Evolutionary conservation across 306 rosid genomes (phyloP).

Genomic region (Phaseolus lunatus): DNA sequence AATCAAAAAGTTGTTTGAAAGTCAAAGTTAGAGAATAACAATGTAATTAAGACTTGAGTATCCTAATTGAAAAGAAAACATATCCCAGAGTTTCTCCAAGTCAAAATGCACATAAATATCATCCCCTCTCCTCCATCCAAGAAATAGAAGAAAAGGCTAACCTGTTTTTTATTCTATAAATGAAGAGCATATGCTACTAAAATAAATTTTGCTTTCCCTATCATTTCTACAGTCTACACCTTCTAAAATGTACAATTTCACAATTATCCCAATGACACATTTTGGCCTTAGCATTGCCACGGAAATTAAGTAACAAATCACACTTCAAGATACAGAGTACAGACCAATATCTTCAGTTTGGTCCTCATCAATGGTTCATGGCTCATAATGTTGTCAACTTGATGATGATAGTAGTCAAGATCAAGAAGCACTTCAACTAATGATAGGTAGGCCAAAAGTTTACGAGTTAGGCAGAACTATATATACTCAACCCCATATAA

Average conservation of each 20-base stretch:
- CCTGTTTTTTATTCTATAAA: background rate
- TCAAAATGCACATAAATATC: slow-evolving; percentile 14
- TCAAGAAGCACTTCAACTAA: slow-evolving; percentile 33
- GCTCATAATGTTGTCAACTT: slow-evolving; percentile 26
- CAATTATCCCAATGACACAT: background rate
- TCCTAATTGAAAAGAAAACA: slow-evolving; percentile 21
- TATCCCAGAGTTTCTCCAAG: slow-evolving; percentile 29
- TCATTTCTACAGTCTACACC: slow-evolving; percentile 19
- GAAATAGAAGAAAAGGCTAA: slow-evolving; percentile 25
- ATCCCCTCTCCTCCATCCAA: slow-evolving; percentile 27
- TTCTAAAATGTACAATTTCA: slow-evolving; percentile 12
- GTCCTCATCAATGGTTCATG: background rate
- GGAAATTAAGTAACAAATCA: slow-evolving; percentile 15
- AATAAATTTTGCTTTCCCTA: slow-evolving; percentile 21
- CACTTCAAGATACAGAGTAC: background rate
- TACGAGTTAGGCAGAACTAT: slow-evolving; percentile 9
- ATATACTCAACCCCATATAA: slow-evolving; percentile 8
- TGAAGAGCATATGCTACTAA: slow-evolving; percentile 3
- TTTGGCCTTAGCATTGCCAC: slow-evolving; percentile 19
- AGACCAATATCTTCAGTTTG: slow-evolving; percentile 11
- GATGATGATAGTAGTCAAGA: background rate
- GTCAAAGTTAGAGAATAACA: slow-evolving; percentile 29
- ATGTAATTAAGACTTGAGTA: slow-evolving; percentile 6
- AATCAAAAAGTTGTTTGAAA: slow-evolving; percentile 15
- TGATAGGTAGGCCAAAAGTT: background rate